Conservation (phyloP, 441 rosid genomes). For the Aleurites moluccanus region DNA sequence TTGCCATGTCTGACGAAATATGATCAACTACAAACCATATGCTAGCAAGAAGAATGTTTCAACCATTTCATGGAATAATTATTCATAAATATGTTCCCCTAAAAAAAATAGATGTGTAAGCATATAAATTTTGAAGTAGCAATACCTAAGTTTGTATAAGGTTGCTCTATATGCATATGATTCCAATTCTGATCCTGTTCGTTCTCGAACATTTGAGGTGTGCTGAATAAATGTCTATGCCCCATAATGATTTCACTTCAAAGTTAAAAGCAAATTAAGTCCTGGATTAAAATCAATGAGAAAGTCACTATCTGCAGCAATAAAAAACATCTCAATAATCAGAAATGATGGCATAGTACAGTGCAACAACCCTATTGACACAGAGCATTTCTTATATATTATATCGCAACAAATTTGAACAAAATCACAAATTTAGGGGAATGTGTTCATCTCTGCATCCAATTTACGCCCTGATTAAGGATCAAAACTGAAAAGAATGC, state of each 20-base stretch:
- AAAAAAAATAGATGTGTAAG: neutral
- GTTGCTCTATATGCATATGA: slow-evolving; percentile 56
- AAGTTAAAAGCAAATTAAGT: slow-evolving; percentile 18
- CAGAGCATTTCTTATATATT: neutral
- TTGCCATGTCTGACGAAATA: neutral
- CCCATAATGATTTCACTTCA: slow-evolving; percentile 46
- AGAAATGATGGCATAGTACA: neutral
- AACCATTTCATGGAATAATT: neutral
- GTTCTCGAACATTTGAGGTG: slow-evolving; percentile 52
- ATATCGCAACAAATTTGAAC: neutral
- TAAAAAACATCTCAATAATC: slow-evolving; percentile 19
- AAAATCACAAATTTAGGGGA: neutral
- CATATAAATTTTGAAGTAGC: slow-evolving; percentile 14
- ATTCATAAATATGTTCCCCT: neutral
- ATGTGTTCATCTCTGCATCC: neutral
- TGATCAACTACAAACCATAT: neutral
- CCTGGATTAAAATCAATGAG: slow-evolving; percentile 21
- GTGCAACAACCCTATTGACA: neutral
- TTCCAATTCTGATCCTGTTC: slow-evolving; percentile 75
- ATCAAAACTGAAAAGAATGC: neutral
- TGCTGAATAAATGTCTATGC: slow-evolving; percentile 57
- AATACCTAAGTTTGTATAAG: slow-evolving; percentile 52
- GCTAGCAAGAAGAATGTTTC: neutral
- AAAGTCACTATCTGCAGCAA: slow-evolving; percentile 41
- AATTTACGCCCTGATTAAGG: neutral